Evolutionary conservation across 2,329 filamentous ascomycete genomes (phyloP).

Genomic region (Botryotinia narcissicola): DNA sequence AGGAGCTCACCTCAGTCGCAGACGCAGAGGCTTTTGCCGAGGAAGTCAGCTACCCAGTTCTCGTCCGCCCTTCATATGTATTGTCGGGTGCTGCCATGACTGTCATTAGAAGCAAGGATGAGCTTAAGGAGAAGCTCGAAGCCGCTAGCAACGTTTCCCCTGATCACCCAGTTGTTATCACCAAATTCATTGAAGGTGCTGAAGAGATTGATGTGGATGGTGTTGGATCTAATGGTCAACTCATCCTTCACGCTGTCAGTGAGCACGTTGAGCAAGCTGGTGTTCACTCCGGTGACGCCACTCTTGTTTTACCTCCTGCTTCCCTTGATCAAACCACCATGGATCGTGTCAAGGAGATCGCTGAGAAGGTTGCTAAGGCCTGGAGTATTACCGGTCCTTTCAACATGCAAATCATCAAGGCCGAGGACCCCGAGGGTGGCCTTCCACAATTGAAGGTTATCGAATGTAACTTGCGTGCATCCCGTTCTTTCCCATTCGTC

Average conservation of each 20-base stretch:
- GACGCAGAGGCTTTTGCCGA: slow-evolving; percentile 87
- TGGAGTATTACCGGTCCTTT: slow-evolving; percentile 98
- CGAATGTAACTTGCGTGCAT: slow-evolving; percentile 96
- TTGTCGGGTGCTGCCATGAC: slow-evolving; percentile 98
- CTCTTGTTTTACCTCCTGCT: slow-evolving; percentile 83
- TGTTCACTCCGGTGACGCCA: slow-evolving; percentile 97
- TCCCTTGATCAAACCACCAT: slow-evolving; percentile 75
- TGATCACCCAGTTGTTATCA: slow-evolving; percentile 97
- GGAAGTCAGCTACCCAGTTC: slow-evolving; percentile 85
- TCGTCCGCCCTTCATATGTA: slow-evolving; percentile 93
- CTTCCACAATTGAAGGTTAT: slow-evolving; percentile 87
- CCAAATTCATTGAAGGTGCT: slow-evolving; percentile 95
- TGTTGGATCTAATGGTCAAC: slow-evolving; percentile 80
- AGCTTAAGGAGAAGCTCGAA: slow-evolving; percentile 92
- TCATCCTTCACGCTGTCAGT: slow-evolving; percentile 87
- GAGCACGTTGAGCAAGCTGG: slow-evolving; percentile 97
- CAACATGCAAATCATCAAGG: slow-evolving; percentile 99
- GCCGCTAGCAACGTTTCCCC: slow-evolving; percentile 88
- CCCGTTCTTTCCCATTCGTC: slow-evolving; percentile 96
- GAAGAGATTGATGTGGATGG: slow-evolving; percentile 96
- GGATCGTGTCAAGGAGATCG: slow-evolving; percentile 90
- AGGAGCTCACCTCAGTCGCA: slow-evolving; percentile 85
- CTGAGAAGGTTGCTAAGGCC: slow-evolving; percentile 91
- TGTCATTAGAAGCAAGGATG: slow-evolving; percentile 82
- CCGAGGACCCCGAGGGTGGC: slow-evolving; percentile 70